phyloP scores from a whole-genome alignment of 345 rosid genomes.

The Brassica juncea region DNA sequence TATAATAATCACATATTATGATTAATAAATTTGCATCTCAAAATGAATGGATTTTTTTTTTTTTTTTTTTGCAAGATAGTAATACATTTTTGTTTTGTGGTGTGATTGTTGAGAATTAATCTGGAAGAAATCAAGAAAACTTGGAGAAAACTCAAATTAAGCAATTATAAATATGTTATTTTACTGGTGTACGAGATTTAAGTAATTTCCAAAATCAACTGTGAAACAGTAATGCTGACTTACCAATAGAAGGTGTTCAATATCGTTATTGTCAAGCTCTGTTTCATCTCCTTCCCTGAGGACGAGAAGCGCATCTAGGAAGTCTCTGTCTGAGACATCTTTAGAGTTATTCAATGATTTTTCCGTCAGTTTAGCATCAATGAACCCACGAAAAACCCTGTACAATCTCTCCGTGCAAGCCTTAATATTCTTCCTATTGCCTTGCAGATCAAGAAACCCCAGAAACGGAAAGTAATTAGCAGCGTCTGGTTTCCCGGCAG shows the following conservation, averaged over 20 bases:
- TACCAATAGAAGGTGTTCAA: conserved; percentile 41
- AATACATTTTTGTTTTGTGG: too few species aligned
- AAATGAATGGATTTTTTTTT: not conserved
- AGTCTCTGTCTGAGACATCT: conserved; percentile 10
- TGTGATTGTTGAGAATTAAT: too few species aligned
- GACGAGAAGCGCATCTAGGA: conserved; percentile 27
- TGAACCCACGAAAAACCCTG: conserved; percentile 23
- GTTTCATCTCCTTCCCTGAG: conserved; percentile 17
- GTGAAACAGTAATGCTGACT: conserved; percentile 1
- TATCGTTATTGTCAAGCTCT: not conserved
- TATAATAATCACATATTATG: not conserved
- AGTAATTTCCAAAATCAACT: too few species aligned
- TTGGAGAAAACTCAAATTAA: too few species aligned
- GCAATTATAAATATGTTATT: too few species aligned
- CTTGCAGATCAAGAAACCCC: conserved; percentile 38
- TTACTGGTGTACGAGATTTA: too few species aligned
- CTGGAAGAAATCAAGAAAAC: too few species aligned
- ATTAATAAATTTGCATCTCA: not conserved
- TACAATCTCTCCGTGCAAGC: conserved; percentile 9
- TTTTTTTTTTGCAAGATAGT: not conserved
- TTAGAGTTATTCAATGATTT: not conserved
- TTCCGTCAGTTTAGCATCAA: conserved; percentile 18
- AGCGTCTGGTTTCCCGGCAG: conserved; percentile 21
- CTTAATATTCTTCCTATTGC: conserved; percentile 23
- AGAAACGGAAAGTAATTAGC: conserved; percentile 31